These are phyloP conservation scores for Cutaneotrichosporon curvatum DNA, from an alignment of 1,284 basidiomycete genomes.

Conservation along the genomic window DNA sequence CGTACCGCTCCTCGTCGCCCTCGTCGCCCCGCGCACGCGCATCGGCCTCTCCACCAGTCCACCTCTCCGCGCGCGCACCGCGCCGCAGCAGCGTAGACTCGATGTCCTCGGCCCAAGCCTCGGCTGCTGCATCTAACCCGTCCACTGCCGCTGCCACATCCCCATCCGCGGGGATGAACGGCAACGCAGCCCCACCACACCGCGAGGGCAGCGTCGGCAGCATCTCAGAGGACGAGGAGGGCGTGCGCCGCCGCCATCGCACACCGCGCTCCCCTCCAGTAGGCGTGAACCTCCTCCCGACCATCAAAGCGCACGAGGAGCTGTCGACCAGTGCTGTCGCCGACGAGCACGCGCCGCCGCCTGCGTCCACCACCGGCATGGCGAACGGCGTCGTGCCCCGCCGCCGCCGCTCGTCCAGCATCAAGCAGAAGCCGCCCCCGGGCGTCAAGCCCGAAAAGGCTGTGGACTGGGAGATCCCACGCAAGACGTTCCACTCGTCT, in stretches of 20 bases:
- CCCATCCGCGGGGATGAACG: background rate
- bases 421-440: constrained; percentile 37
- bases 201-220: background rate
- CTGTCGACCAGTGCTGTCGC: constrained; percentile 9
- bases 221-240: constrained; percentile 10
- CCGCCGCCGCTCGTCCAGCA: constrained; percentile 28
- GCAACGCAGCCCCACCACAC: constrained; percentile 2
- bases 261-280: constrained; percentile 7
- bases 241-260: constrained; percentile 1
- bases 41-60: constrained; percentile 6
- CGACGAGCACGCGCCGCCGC: constrained; percentile 13
- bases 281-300: constrained; percentile 22
- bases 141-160: constrained; percentile 2
- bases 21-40: constrained; percentile 9
- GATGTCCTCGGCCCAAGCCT: background rate
- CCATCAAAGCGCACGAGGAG: constrained; percentile 28
- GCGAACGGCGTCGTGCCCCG: constrained; percentile 22
- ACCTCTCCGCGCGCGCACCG: constrained; percentile 7
- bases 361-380: constrained; percentile 14
- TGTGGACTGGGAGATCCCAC: constrained; percentile 68
- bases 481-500: constrained; percentile 82
- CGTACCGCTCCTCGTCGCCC: constrained; percentile 1
- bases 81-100: constrained; percentile 8
- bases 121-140: constrained; percentile 1
- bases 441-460: constrained; percentile 41